phyloP scores from a whole-genome alignment of 2,329 filamentous ascomycete species.

The Cercospora zeina region DNA sequence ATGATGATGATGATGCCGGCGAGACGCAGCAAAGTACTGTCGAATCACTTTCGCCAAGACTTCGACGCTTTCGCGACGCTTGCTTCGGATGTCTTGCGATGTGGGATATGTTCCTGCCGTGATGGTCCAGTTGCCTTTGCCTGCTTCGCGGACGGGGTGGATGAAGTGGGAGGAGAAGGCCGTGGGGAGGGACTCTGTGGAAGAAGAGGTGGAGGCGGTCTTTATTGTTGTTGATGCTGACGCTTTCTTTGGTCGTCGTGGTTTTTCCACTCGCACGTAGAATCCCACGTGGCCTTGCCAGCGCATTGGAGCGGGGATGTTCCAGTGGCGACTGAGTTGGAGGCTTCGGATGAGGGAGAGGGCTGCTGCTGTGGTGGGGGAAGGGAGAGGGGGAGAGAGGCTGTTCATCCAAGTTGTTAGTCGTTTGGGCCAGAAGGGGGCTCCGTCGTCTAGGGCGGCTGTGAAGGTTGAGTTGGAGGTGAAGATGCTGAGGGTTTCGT shows the following conservation, averaged over 20 bases:
- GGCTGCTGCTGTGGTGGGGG: conserved; percentile 5
- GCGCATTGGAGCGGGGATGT: conserved; percentile 25
- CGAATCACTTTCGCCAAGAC: conserved; percentile 27
- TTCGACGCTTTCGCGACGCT: conserved; percentile 33
- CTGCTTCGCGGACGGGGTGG: conserved; percentile 11
- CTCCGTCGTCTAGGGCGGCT: conserved; percentile 28
- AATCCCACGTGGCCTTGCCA: conserved; percentile 36
- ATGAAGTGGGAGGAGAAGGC: conserved; percentile 24
- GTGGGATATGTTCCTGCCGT: conserved; percentile 29
- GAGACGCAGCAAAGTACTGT: conserved; percentile 8
- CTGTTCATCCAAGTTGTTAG: conserved; percentile 26
- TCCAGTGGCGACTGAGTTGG: conserved; percentile 34
- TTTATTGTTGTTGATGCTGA: neutral
- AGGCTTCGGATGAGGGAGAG: conserved; percentile 27
- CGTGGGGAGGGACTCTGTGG: conserved; percentile 15
- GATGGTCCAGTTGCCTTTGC: conserved; percentile 20
- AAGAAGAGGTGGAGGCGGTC: neutral
- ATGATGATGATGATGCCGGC: no score
- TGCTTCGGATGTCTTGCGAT: conserved; percentile 28
- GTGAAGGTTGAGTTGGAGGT: conserved; percentile 28
- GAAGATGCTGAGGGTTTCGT: conserved; percentile 33
- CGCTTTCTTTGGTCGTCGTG: conserved; percentile 2
- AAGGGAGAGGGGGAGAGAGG: conserved; percentile 25
- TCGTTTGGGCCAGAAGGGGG: conserved; percentile 15
- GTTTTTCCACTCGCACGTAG: conserved; percentile 30